Base-by-base conservation (phyloP, 176 grass and related monocot genomes). In the Eragrostis nindensis region DNA sequence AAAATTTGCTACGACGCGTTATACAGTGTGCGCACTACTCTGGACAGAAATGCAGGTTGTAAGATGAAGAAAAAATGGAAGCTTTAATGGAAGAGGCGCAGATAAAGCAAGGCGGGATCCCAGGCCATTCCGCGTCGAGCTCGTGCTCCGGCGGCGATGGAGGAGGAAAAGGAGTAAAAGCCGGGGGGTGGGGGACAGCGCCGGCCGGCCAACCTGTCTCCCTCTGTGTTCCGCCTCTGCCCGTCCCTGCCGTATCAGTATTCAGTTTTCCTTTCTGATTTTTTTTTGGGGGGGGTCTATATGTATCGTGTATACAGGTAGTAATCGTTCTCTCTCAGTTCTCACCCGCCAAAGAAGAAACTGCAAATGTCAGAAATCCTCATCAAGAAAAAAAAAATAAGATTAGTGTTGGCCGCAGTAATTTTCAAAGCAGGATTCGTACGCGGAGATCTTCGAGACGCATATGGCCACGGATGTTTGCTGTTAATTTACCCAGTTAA, bases 21-120 rank as follows among this genome's bases (percentile, higher is more conserved):
- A 27, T n/a, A 69, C 50, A 39, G 25, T 10, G 30, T n/a, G n/a
- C n/a, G n/a, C n/a, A n/a, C n/a, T n/a, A n/a, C n/a, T n/a, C 5
- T 6, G 43, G 29, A 12, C 6, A 41, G 16, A 5, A 49, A 18
- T 64, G 76, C 17, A 11, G 11, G 29, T 14, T 19, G 50, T 16
- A 19, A 53, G 25, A 11, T 18, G 39, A 6, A 48, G 3, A 71
- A 40, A 44, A 39, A 55, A 53, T 1, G 6, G 24, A 5, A 21
- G 42, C 12, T 27, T 84, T 79, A 83, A 89, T 80, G 47, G 38
- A 54, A 25, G 62, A 65, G 43, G 80, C 80, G 40, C 32, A 66
- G 8, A 57, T 55, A 48, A 63, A 78, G 78, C 61, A 24, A 10
- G 24, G 38, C 45, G 70, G 25, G 11, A 36, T 36, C 32, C 32